A percentile compares a stretch with the other conserved stretches of the same genome.
Evolutionary conservation across 148 eudicot species (phyloP).

Genomic region (Vaccinium macrocarpon): DNA sequence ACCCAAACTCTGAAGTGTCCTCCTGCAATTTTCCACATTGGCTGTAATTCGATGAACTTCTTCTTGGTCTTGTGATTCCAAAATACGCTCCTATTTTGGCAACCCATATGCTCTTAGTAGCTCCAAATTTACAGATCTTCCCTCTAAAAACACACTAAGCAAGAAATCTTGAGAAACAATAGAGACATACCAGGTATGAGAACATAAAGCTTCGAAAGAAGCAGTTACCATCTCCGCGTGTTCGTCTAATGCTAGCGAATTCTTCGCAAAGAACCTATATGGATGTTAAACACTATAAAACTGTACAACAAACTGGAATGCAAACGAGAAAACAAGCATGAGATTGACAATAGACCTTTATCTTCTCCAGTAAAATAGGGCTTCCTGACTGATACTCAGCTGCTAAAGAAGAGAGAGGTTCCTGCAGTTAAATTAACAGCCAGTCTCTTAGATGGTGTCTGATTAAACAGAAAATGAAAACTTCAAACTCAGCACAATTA

Average conservation of each 20-base stretch:
- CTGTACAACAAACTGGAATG: not conserved
- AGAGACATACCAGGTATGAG: constrained; percentile 69
- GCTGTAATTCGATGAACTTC: constrained; percentile 68
- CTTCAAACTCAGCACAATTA: not conserved
- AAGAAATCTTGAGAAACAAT: not conserved
- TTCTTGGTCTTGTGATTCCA: constrained; percentile 74
- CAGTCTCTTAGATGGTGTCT: not conserved
- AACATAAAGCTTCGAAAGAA: constrained; percentile 97
- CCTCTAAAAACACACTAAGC: not conserved
- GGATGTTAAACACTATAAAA: not conserved
- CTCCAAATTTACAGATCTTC: not conserved
- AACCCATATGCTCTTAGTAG: constrained; percentile 19
- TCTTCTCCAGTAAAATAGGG: constrained; percentile 77
- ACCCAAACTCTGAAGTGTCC: constrained; percentile 79
- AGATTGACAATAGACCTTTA: constrained; percentile 45
- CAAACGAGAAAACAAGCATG: not conserved
- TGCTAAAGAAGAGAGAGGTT: constrained; percentile 74
- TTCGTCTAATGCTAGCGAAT: constrained; percentile 76
- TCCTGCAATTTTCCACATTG: constrained; percentile 74
- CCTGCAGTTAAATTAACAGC: constrained; percentile 43
- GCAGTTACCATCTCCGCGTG: constrained; percentile 97
- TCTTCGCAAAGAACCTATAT: constrained; percentile 64
- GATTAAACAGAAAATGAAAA: not conserved
- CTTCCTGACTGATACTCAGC: constrained; percentile 86
- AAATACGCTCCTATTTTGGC: constrained; percentile 63